phyloP scores from a whole-genome alignment of 164 flowering plant genomes.

The Sextonia rubra region DNA sequence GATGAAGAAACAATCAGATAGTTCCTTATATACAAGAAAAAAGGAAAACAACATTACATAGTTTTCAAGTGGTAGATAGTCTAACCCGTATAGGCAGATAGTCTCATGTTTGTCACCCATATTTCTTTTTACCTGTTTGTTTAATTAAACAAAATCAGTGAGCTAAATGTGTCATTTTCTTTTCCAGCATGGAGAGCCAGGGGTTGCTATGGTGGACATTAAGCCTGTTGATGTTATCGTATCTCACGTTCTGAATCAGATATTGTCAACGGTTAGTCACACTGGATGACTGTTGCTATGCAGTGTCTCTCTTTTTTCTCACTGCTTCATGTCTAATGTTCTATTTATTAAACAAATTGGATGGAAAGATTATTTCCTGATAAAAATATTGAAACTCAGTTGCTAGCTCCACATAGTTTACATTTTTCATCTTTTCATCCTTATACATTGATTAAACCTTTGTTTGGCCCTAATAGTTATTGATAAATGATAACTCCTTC shows the following conservation, averaged over 20 bases:
- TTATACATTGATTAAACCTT: not conserved
- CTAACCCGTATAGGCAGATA: no score
- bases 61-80: no score
- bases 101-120: not conserved
- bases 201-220: slow-evolving; percentile 82
- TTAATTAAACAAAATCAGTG: not conserved
- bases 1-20: not conserved
- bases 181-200: slow-evolving; percentile 96
- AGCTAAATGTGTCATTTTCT: not conserved
- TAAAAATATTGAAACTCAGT: not conserved
- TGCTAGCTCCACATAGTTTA: not conserved
- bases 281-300: not conserved
- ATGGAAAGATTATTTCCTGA: not conserved
- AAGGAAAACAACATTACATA: not conserved
- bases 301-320: not conserved
- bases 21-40: no score
- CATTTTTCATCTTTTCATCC: not conserved
- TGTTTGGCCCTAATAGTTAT: not conserved
- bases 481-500: no score
- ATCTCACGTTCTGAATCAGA: slow-evolving; percentile 79
- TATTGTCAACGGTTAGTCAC: slow-evolving; percentile 55
- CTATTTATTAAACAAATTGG: no score
- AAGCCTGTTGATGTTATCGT: slow-evolving; percentile 81
- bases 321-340: not conserved
- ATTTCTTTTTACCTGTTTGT: not conserved